phyloP scores from a whole-genome alignment of 192 early-diverging fungal species.

The Coemansia sp. region DNA sequence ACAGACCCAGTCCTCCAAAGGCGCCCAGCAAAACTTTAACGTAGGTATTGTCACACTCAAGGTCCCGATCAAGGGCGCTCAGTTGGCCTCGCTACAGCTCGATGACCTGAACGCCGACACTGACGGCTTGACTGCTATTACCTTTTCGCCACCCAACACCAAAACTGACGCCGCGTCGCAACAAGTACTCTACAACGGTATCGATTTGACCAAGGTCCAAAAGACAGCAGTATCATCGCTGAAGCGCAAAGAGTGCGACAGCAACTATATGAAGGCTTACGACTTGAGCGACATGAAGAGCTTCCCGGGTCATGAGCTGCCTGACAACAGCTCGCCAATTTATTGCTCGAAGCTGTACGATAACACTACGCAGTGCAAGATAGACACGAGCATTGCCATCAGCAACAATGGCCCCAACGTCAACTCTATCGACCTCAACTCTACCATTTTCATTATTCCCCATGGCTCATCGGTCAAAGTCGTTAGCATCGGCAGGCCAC shows the following conservation, averaged over 20 bases:
- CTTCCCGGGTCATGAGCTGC: constrained; percentile 47
- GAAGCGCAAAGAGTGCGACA: constrained; percentile 40
- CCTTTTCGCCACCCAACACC: constrained; percentile 29
- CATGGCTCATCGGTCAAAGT: constrained; percentile 38
- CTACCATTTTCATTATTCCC: constrained; percentile 42
- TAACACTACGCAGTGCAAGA: constrained; percentile 39
- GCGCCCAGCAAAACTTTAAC: constrained; percentile 52
- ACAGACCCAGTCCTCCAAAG: constrained; percentile 45
- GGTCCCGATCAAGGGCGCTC: constrained; percentile 23
- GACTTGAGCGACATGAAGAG: constrained; percentile 47
- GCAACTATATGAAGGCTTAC: constrained; percentile 34
- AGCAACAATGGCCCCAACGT: constrained; percentile 16
- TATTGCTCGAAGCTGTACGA: constrained; percentile 53
- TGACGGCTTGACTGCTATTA: constrained; percentile 26
- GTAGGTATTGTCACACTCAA: constrained; percentile 47
- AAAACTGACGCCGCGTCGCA: constrained; percentile 40
- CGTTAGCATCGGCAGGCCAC: constrained; percentile 42
- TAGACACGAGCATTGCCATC: constrained; percentile 44
- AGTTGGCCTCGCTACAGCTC: constrained; percentile 33
- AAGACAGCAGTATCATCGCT: constrained; percentile 30
- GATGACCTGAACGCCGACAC: constrained; percentile 38
- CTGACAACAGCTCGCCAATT: constrained; percentile 40
- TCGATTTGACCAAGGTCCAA: constrained; percentile 43
- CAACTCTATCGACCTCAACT: constrained; percentile 51
- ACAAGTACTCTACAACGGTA: constrained; percentile 45